Evolutionary conservation across 345 rosid genomes (phyloP).

Genomic region (Eucalyptus coolabah): DNA sequence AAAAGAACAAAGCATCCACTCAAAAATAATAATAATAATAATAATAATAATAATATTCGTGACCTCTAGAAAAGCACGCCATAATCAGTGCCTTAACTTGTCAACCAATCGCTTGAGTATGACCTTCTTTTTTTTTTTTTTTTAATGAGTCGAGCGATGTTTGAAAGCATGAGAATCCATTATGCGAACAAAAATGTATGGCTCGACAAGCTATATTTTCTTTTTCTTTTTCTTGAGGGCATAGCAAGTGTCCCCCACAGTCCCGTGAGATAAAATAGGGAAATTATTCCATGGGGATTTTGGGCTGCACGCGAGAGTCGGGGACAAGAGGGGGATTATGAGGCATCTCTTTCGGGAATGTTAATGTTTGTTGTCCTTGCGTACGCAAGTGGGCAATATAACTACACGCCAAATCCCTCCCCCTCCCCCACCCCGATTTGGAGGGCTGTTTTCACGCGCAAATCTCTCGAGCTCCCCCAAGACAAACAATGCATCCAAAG

Average conservation of each 20-base stretch:
- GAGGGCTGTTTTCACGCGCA: not conserved
- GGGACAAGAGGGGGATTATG: too few relatives aligned
- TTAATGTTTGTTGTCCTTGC: too few relatives aligned
- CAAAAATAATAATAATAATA: too few relatives aligned
- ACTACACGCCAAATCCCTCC: not conserved
- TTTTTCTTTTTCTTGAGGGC: not conserved
- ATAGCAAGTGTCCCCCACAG: not conserved
- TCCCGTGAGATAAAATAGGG: not conserved
- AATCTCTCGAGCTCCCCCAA: not conserved
- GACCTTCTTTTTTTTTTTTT: accelerated
- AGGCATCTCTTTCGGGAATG: too few relatives aligned
- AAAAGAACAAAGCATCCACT: not conserved
- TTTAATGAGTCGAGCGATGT: too few relatives aligned
- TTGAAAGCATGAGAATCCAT: not conserved
- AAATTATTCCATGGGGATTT: not conserved
- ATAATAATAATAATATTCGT: too few relatives aligned
- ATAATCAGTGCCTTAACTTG: not conserved
- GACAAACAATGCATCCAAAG: not conserved
- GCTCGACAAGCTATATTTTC: too few relatives aligned
- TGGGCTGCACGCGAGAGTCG: not conserved
- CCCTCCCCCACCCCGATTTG: not conserved
- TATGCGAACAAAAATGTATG: not conserved
- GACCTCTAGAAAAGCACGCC: not conserved
- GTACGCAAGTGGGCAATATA: not conserved
- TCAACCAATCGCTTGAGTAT: too few relatives aligned